These are phyloP conservation scores for Clarireedia hainanense DNA, from an alignment of 2,329 filamentous ascomycete species.

Conservation along the genomic window DNA sequence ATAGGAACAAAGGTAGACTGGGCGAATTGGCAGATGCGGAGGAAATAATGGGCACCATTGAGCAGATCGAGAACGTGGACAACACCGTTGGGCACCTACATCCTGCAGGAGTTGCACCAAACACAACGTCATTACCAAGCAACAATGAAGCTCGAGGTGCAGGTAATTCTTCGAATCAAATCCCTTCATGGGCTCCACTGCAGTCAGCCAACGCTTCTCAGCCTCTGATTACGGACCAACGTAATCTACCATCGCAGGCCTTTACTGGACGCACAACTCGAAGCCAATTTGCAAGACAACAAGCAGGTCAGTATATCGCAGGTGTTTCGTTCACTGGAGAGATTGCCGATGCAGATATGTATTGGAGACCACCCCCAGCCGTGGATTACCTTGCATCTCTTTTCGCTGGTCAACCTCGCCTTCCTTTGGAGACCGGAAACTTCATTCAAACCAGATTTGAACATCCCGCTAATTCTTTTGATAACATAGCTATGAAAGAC, in stretches of 20 bases:
- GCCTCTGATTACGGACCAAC: neutral
- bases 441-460: neutral
- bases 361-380: constrained; percentile 6
- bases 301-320: constrained; percentile 28
- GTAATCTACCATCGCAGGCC: neutral
- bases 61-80: constrained; percentile 3
- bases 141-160: neutral
- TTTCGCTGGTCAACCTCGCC: constrained; percentile 6
- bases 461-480: constrained; percentile 9
- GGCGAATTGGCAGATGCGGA: constrained; percentile 7
- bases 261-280: constrained; percentile 20
- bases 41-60: constrained; percentile 2
- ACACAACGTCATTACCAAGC: neutral
- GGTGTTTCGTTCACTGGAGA: constrained; percentile 11
- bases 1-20: constrained; percentile 20
- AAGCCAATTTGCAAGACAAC: constrained; percentile 22
- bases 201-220: neutral
- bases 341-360: neutral
- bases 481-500: constrained; percentile 17
- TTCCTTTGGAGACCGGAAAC: constrained; percentile 4
- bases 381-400: constrained; percentile 12
- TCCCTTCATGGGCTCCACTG: neutral
- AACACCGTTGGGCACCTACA: constrained; percentile 4
- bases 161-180: neutral
- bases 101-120: neutral